Conservation (phyloP, 31 red algal species). For the Porphyra umbilicalis region DNA sequence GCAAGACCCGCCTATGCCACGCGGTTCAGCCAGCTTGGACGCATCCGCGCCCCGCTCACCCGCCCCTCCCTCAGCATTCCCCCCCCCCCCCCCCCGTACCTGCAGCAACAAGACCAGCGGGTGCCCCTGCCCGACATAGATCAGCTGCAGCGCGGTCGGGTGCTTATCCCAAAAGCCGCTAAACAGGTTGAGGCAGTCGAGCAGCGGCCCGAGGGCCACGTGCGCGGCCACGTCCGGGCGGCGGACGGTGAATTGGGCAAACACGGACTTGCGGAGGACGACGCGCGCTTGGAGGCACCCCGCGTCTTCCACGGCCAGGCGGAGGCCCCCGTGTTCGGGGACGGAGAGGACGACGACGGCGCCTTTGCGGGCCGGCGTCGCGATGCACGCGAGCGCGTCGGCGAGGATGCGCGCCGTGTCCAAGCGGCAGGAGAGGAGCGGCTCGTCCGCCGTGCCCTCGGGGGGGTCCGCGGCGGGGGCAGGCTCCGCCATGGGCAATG, state of each 20-base stretch:
- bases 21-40: no score
- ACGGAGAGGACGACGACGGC: conserved; percentile 28
- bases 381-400: conserved; percentile 48
- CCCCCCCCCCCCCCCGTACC: conserved; percentile 24
- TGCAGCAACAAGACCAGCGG: conserved; percentile 27
- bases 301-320: conserved; percentile 21
- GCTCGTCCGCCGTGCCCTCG: not conserved
- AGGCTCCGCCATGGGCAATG: not conserved
- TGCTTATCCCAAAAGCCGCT: conserved; percentile 6
- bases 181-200: conserved; percentile 60
- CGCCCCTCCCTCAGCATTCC: conserved; percentile 6
- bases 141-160: conserved; percentile 10
- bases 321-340: conserved; percentile 16
- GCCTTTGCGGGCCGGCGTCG: conserved; percentile 33
- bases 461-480: not conserved
- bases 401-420: conserved; percentile 35
- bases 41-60: not conserved
- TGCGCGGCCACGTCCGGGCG: not conserved
- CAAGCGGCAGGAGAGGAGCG: conserved; percentile 25
- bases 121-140: conserved; percentile 28
- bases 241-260: conserved; percentile 12
- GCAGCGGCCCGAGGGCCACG: conserved; percentile 27
- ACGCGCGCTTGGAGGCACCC: conserved; percentile 29
- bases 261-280: conserved; percentile 17
- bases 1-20: no score